phyloP scores from a whole-genome alignment of 176 grass and related monocot species.

The Otatea glauca region DNA sequence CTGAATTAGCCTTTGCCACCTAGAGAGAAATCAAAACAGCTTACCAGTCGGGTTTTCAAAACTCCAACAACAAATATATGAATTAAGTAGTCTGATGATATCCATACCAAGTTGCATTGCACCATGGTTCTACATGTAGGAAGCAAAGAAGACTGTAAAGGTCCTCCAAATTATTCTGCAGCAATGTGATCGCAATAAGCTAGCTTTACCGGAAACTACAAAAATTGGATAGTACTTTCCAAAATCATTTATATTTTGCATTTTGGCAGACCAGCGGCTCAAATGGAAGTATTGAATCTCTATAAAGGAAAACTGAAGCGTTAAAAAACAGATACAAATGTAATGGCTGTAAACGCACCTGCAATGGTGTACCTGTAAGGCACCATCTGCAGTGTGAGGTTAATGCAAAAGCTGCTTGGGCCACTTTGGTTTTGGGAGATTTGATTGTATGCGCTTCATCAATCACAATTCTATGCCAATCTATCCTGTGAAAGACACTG shows the following conservation, averaged over 20 bases:
- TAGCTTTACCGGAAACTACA: constrained; percentile 26
- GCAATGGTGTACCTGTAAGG: constrained; percentile 91
- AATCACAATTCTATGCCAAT: constrained; percentile 88
- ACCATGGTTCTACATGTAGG: constrained; percentile 86
- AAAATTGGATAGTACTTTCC: neutral
- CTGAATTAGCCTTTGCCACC: constrained; percentile 89
- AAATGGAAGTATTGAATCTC: neutral
- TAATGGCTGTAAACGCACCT: constrained; percentile 45
- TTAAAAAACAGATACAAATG: neutral
- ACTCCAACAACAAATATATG: constrained; percentile 4
- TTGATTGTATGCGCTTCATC: constrained; percentile 96
- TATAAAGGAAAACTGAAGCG: neutral
- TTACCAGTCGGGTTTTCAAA: constrained; percentile 3
- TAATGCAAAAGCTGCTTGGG: constrained; percentile 76
- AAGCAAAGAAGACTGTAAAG: constrained; percentile 95
- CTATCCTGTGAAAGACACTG: constrained; percentile 75
- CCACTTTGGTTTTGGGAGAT: constrained; percentile 68
- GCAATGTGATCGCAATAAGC: neutral
- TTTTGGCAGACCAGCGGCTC: neutral
- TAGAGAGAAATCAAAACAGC: constrained; percentile 35
- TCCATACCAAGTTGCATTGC: constrained; percentile 72
- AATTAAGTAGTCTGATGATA: constrained; percentile 3
- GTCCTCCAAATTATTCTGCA: constrained; percentile 92
- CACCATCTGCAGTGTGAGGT: constrained; percentile 87
- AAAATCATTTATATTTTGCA: neutral